Conservation (phyloP, 2,329 filamentous ascomycete genomes). For the Aspergillus carbonarius region DNA sequence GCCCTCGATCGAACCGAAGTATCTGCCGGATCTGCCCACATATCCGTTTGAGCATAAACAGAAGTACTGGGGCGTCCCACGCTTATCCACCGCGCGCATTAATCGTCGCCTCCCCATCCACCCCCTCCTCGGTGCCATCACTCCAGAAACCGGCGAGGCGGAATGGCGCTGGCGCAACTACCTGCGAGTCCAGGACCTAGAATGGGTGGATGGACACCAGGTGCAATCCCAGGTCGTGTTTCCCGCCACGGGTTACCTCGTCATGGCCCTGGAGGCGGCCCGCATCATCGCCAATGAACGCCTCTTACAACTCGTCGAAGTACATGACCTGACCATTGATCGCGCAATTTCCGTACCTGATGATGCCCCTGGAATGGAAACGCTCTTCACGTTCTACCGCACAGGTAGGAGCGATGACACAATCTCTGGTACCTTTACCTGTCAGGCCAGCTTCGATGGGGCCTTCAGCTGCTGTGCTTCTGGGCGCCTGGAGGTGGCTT, state of each 20-base stretch:
- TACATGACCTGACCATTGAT: conserved; percentile 1
- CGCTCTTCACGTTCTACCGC: background rate
- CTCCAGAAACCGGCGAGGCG: conserved; percentile 1
- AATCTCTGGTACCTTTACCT: background rate
- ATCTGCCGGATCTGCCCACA: conserved; percentile 11
- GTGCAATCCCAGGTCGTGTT: conserved; percentile 23
- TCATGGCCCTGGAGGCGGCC: conserved; percentile 22
- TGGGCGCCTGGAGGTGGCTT: background rate
- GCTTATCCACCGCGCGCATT: background rate
- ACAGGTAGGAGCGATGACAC: background rate
- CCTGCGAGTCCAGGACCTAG: conserved; percentile 40
- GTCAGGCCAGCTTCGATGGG: background rate
- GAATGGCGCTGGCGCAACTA: conserved; percentile 45
- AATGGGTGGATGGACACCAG: conserved; percentile 49
- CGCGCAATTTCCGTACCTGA: conserved; percentile 4
- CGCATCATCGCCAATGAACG: background rate
- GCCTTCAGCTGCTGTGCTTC: conserved; percentile 1
- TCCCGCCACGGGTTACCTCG: conserved; percentile 17
- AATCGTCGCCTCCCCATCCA: background rate
- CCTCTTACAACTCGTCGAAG: background rate
- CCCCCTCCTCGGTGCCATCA: conserved; percentile 6
- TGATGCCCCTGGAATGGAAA: conserved; percentile 1
- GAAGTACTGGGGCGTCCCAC: conserved; percentile 7
- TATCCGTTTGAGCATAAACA: conserved; percentile 16
- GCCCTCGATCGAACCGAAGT: background rate